Evolutionary conservation across 1,284 basidiomycete genomes (phyloP), one percentile per base, ranked within the genome.

Genomic region (Ustilago lituana): DNA sequence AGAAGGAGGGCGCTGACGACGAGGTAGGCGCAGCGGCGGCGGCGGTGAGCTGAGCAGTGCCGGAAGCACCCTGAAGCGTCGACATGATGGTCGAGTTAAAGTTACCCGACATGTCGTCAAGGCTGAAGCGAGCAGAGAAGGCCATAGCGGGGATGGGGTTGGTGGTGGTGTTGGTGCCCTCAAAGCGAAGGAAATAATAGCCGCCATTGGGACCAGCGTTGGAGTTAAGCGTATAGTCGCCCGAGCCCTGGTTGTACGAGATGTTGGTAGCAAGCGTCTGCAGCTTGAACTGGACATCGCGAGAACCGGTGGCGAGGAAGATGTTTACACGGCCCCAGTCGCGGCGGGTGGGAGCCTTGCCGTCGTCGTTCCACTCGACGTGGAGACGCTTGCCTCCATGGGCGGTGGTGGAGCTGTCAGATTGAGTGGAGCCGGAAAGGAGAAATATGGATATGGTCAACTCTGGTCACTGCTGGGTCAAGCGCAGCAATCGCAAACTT

Each of bases 151-250:
- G 68, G 38, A 51, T 52, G 36, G 44, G 51, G 45, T 38, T 49
- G n/a, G 74, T 54, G 36, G 49, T 61, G 41, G 52, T 49, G 43
- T 72, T 63, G 59, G 71, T 68, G 43, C 67, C 67, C 38, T 79
- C 76, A 46, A 77, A 70, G 22, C 77, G 77, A 57, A 79, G 49
- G 58, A 79, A 79, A 76, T 79, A 77, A 62, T 74, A 76, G 43
- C 55, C 50, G 17, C 69, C 70, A 56, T 51, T 62, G 20, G 75
- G 73, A 29, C 77, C 77, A 26, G 56, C 57, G 45, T 17, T 52
- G 32, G 50, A 22, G 36, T 74, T 59, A 38, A 79, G 66, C 45
- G 41, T 56, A 57, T 65, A 78, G 6, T 15, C 23, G 27, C 27
- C 68, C 2, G 9, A n/a, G 33, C 39, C 58, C 23, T 43, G 19